A percentile compares a stretch with the other conserved stretches of the same genome.
These are phyloP conservation scores for Cucumis hystrix DNA, from an alignment of 306 rosid genomes.

Conservation along the genomic window DNA sequence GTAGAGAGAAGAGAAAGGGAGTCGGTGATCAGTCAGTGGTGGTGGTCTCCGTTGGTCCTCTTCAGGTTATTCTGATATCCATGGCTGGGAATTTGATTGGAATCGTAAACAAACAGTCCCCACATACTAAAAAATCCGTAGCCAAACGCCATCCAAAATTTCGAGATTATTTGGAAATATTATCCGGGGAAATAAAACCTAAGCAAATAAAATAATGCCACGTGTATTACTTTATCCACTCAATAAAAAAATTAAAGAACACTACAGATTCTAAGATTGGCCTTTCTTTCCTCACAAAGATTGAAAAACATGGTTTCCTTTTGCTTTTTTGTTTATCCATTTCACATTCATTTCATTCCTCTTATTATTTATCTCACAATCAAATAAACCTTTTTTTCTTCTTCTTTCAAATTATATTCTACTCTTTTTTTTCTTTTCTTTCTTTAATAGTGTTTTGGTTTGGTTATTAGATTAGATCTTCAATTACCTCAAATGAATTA, in stretches of 20 bases:
- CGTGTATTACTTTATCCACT: slow-evolving; percentile 42
- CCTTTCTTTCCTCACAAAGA: background rate
- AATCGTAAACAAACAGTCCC: background rate
- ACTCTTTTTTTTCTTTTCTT: no score
- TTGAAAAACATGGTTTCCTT: no score
- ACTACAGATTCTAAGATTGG: slow-evolving; percentile 20
- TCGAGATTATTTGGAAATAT: slow-evolving; percentile 35
- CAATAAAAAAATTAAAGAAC: background rate
- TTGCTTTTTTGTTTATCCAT: background rate
- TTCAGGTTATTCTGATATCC: slow-evolving; percentile 2
- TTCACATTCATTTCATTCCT: slow-evolving; percentile 4
- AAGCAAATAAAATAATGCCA: slow-evolving; percentile 48
- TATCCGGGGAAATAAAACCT: slow-evolving; percentile 6
- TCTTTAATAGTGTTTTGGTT: no score
- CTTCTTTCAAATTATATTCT: no score
- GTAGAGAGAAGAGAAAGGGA: slow-evolving; percentile 4
- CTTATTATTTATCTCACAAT: background rate
- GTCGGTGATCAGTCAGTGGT: background rate
- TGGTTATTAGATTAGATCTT: no score
- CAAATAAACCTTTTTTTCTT: no score
- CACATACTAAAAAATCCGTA: background rate
- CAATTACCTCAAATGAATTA: no score
- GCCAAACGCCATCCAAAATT: slow-evolving; percentile 4
- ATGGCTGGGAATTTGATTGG: background rate
- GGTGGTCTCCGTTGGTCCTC: background rate